Base-by-base conservation (phyloP, 306 rosid species). In the Cicer cuneatum region DNA sequence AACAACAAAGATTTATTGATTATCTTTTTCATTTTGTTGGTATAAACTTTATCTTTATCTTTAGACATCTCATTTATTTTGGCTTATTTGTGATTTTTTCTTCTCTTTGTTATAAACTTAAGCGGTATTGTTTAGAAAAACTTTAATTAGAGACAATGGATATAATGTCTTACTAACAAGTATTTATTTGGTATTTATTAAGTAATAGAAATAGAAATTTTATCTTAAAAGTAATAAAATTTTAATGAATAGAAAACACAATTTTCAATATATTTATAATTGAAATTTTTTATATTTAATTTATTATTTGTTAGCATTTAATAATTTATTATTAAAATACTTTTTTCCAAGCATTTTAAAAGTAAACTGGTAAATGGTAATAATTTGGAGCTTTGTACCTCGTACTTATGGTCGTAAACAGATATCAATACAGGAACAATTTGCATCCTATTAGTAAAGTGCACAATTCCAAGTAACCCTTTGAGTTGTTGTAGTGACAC, bases 401-500 rank as follows among this genome's bases (percentile, higher is more conserved):
- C 98, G 8, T 81, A 66, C 74, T 54, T 87, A 10, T 76, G 75
- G 42, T 66, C 62, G 71, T 87, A 78, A 70, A 87, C 96, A 61
- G 98, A 92, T 51, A 79, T 57, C 40, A 92, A 24, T 15, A 95
- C 99, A 37, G 98, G 87, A 64, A 86, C 3, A 49, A 95, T 83
- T 84, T 92, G 96, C 98, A 95, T 95, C 84, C 89, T 83, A 82
- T 61, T 78, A 9, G 98, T 87, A 84, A 92, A 95, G 71, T 92
- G 94, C 74, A 66, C 82, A 45, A 92, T 90, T 66, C 99, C 98
- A 58, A 95, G 99, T 73, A 92, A 87, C 77, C 96, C 98, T 85
- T 95, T 95, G 40, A 92, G 82, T 62, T 92, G 99, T 49, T 95
- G 99, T 16, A 95, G 70, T 41, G 94, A 87, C 66, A 95, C 99